phyloP scores from a whole-genome alignment of 768 basidiomycete species.

The Russula emetica region DNA sequence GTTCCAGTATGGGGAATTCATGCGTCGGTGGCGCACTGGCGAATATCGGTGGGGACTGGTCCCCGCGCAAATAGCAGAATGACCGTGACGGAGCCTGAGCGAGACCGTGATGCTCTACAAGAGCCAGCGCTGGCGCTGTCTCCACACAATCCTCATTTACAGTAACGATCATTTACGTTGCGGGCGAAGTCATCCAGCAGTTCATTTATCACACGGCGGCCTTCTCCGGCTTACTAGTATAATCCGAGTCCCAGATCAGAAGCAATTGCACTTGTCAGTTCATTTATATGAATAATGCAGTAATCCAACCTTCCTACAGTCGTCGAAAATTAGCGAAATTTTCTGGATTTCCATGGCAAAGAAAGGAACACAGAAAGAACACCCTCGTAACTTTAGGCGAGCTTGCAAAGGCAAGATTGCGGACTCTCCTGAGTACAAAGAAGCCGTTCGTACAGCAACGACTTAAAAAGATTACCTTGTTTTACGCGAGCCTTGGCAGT shows the following conservation, averaged over 20 bases:
- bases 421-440: neutral
- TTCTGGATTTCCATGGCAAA: neutral
- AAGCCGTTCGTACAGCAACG: neutral
- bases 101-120: too few species aligned
- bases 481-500: neutral
- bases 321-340: neutral
- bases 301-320: neutral
- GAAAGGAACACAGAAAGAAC: neutral
- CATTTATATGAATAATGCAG: neutral
- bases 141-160: neutral
- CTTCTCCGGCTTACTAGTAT: neutral
- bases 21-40: neutral
- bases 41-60: neutral
- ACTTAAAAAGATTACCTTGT: neutral
- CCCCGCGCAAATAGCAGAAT: neutral
- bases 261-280: neutral
- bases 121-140: neutral
- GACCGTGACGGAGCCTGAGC: too few species aligned
- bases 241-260: neutral
- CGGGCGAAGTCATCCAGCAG: neutral
- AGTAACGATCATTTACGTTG: neutral
- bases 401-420: conserved; percentile 1
- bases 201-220: neutral
- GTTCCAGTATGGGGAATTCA: neutral
- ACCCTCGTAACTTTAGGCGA: neutral